A percentile compares a stretch with the other conserved stretches of the same genome.
These are phyloP conservation scores for Jackrogersella minutella DNA, from an alignment of 495 filamentous ascomycete genomes.

Conservation along the genomic window DNA sequence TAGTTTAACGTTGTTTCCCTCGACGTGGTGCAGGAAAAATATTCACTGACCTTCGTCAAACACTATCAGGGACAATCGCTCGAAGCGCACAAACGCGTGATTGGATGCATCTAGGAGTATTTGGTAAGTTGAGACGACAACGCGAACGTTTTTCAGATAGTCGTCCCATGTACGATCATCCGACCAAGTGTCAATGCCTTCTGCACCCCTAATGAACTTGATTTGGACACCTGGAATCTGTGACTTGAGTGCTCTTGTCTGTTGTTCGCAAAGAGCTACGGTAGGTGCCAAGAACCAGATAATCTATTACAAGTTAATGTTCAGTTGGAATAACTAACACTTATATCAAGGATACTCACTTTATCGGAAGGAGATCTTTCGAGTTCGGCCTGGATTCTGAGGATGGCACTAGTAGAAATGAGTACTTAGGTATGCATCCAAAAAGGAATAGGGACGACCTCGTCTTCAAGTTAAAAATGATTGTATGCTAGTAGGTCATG, in stretches of 20 bases:
- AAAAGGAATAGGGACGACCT: background rate
- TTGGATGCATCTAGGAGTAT: slow-evolving; percentile 79
- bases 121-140: slow-evolving; percentile 81
- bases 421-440: slow-evolving; percentile 8
- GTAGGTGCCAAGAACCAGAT: slow-evolving; percentile 90
- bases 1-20: slow-evolving; percentile 19
- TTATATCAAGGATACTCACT: slow-evolving; percentile 53
- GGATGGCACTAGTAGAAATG: slow-evolving; percentile 67
- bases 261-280: slow-evolving; percentile 76
- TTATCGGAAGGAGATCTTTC: slow-evolving; percentile 66
- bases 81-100: slow-evolving; percentile 81
- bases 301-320: slow-evolving; percentile 58
- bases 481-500: background rate
- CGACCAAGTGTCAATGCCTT: slow-evolving; percentile 80
- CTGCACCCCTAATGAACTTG: slow-evolving; percentile 70
- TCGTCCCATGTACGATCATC: slow-evolving; percentile 75
- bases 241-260: slow-evolving; percentile 66
- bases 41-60: slow-evolving; percentile 83
- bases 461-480: too few species aligned
- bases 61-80: slow-evolving; percentile 72
- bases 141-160: slow-evolving; percentile 68
- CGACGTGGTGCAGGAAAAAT: background rate
- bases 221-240: slow-evolving; percentile 71
- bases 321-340: background rate
- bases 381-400: slow-evolving; percentile 80